Evolutionary conservation across 2,329 filamentous ascomycete species (phyloP).

Genomic region (Pseudonectria foliicola): DNA sequence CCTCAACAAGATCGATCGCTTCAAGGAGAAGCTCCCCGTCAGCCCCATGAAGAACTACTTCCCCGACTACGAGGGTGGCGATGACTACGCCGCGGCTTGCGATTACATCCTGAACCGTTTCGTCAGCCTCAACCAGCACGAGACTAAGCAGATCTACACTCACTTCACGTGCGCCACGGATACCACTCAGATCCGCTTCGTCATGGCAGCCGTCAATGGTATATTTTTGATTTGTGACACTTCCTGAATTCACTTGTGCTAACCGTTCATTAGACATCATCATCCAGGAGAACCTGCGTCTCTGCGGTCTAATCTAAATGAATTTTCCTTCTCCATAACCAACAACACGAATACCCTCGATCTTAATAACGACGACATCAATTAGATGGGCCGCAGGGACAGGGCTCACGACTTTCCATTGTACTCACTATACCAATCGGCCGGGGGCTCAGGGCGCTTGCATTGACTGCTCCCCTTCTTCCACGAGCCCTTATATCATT

Average conservation of each 20-base stretch:
- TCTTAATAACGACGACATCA: conserved; percentile 33
- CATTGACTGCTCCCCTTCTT: conserved; percentile 12
- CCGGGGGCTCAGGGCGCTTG: conserved; percentile 14
- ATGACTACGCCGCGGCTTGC: conserved; percentile 91
- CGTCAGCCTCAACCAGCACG: conserved; percentile 95
- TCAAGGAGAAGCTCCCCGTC: conserved; percentile 76
- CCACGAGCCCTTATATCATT: conserved; percentile 11
- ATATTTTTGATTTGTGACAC: conserved; percentile 37
- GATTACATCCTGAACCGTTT: conserved; percentile 99
- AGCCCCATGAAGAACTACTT: conserved; percentile 87
- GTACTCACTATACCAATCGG: conserved; percentile 24
- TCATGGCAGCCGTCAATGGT: conserved; percentile 99
- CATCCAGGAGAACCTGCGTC: conserved; percentile 97
- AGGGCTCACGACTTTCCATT: conserved; percentile 33
- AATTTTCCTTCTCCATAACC: conserved; percentile 24
- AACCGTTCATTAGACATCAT: conserved; percentile 70
- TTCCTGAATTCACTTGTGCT: neutral
- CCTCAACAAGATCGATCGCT: conserved; percentile 85
- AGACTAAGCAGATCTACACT: conserved; percentile 99
- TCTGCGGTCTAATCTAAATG: conserved; percentile 89
- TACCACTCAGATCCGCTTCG: conserved; percentile 97
- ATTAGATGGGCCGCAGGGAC: conserved; percentile 30
- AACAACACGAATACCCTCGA: conserved; percentile 37
- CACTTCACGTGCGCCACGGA: conserved; percentile 99
- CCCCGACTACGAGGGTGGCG: conserved; percentile 87